phyloP scores from a whole-genome alignment of 441 rosid genomes.

The Daphne laureola region DNA sequence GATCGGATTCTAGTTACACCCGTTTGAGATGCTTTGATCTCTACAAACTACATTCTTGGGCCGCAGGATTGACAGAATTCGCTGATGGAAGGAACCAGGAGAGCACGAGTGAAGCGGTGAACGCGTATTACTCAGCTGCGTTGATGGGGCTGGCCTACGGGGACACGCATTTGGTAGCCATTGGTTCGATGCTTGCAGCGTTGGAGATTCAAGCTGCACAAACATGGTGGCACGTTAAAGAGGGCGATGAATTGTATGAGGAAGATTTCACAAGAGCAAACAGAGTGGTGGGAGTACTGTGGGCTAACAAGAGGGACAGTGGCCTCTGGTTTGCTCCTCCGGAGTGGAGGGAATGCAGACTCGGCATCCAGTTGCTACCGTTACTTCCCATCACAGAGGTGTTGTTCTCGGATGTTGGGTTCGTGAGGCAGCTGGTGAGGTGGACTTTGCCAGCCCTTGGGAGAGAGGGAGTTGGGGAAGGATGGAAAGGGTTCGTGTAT shows the following conservation, averaged over 20 bases:
- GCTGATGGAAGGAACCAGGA: conserved; percentile 87
- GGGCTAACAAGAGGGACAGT: conserved; percentile 90
- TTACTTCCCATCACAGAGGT: conserved; percentile 62
- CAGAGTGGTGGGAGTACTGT: conserved; percentile 80
- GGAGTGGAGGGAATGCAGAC: conserved; percentile 76
- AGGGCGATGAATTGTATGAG: conserved; percentile 46
- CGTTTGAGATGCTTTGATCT: conserved; percentile 83
- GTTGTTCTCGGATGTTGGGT: conserved; percentile 61
- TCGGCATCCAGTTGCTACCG: conserved; percentile 86
- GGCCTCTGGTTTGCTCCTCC: conserved; percentile 88
- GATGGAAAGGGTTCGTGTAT: conserved; percentile 91
- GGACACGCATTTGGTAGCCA: conserved; percentile 62
- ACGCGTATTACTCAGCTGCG: conserved; percentile 84
- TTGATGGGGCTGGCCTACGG: conserved; percentile 89
- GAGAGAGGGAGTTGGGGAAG: conserved; percentile 73
- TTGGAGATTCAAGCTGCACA: conserved; percentile 88
- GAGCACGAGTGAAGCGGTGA: conserved; percentile 91
- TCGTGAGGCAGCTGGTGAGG: conserved; percentile 56
- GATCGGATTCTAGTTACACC: conserved; percentile 43
- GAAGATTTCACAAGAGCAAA: conserved; percentile 67
- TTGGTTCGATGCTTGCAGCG: conserved; percentile 60
- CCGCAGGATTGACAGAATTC: conserved; percentile 84
- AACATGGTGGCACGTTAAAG: conserved; percentile 89
- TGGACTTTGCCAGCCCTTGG: conserved; percentile 75
- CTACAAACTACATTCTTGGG: conserved; percentile 92